These are phyloP conservation scores for Thelonectria discophora DNA, from an alignment of 2,329 filamentous ascomycete species.

Conservation along the genomic window DNA sequence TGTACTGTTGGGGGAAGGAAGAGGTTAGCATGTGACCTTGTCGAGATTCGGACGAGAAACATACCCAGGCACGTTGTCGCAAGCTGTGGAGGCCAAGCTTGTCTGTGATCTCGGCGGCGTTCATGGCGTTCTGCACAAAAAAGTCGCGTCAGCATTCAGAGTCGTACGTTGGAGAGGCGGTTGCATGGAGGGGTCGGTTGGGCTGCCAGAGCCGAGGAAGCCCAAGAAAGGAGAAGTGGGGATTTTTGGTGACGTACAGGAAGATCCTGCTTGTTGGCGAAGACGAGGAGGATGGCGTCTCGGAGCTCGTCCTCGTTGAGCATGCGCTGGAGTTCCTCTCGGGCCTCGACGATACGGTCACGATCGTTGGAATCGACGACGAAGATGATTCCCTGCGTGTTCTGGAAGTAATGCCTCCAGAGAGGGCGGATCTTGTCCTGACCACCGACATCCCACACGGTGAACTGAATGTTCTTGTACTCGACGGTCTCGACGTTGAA, in stretches of 20 bases:
- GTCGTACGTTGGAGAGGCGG: conserved; percentile 11
- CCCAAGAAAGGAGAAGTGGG: conserved; percentile 27
- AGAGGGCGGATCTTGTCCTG: conserved; percentile 99
- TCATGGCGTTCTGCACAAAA: conserved; percentile 88
- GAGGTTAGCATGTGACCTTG: conserved; percentile 34
- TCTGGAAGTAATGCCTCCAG: conserved; percentile 99
- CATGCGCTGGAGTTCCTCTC: conserved; percentile 97
- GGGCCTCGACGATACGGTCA: conserved; percentile 96
- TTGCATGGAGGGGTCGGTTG: conserved; percentile 18
- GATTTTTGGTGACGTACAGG: conserved; percentile 69
- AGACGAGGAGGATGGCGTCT: conserved; percentile 95
- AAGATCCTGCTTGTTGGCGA: conserved; percentile 99
- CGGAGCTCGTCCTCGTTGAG: conserved; percentile 99
- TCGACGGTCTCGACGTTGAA: conserved; percentile 99
- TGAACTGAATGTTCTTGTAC: conserved; percentile 99
- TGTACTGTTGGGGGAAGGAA: conserved; percentile 71
- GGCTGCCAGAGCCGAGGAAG: conserved; percentile 8
- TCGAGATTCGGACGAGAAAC: conserved; percentile 48
- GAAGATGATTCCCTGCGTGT: conserved; percentile 99
- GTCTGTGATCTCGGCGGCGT: conserved; percentile 99
- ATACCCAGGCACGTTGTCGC: conserved; percentile 98
- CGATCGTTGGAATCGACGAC: conserved; percentile 99
- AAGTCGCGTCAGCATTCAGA: conserved; percentile 30
- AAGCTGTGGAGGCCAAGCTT: conserved; percentile 99
- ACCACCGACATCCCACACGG: conserved; percentile 99